Percentiles rank a stretch among this genome's conserved stretches.
These are phyloP conservation scores for Eucalyptus regnans DNA, from an alignment of 345 rosid species.

Conservation along the genomic window DNA sequence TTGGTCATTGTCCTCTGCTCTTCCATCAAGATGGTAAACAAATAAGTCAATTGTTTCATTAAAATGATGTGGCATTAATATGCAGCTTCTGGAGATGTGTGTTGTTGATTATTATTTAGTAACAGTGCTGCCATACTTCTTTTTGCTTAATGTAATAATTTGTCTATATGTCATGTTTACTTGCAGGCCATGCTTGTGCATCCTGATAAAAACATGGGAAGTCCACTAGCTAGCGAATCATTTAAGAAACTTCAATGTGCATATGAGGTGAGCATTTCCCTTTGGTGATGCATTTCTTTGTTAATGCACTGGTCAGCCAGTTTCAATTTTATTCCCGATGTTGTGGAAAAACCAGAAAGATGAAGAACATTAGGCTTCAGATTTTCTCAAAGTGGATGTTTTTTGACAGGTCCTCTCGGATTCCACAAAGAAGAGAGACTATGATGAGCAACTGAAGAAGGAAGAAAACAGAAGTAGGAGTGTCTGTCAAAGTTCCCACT, in stretches of 20 bases:
- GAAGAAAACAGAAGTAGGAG: slow-evolving; percentile 68
- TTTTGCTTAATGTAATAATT: background rate
- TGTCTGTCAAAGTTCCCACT: slow-evolving; percentile 55
- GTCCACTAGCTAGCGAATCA: slow-evolving; percentile 86
- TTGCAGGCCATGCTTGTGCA: slow-evolving; percentile 96
- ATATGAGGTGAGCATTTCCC: slow-evolving; percentile 54
- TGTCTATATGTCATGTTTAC: background rate
- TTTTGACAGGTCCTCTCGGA: slow-evolving; percentile 78
- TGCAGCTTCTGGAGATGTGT: background rate
- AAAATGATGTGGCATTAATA: background rate
- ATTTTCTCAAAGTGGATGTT: background rate
- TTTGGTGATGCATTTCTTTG: background rate
- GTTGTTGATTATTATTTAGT: background rate
- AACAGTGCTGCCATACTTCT: background rate
- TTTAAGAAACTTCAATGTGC: slow-evolving; percentile 98
- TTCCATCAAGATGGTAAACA: background rate
- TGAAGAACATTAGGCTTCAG: background rate
- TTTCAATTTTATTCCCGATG: background rate
- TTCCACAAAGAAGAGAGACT: slow-evolving; percentile 72
- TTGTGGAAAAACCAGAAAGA: background rate
- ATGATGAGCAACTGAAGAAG: slow-evolving; percentile 82
- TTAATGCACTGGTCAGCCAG: background rate
- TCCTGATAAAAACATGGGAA: slow-evolving; percentile 99
- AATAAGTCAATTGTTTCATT: background rate
- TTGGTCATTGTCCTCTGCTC: background rate